Evolutionary conservation across 306 rosid genomes (phyloP).

Genomic region (Aeschynomene evenia): DNA sequence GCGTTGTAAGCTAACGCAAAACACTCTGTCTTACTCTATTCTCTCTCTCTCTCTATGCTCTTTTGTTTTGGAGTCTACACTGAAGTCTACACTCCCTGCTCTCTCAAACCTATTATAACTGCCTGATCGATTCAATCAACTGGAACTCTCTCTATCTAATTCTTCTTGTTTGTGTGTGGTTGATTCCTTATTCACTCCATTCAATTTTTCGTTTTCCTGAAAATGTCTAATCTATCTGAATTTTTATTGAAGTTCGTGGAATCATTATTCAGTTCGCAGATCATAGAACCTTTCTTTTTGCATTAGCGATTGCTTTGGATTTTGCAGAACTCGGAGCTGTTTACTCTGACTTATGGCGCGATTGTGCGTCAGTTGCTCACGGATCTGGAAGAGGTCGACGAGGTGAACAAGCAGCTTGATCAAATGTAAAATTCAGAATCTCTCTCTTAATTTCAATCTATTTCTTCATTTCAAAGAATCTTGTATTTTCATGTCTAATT

Average conservation of each 20-base stretch:
- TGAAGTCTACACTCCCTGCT: background rate
- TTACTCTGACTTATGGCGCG: slow-evolving; percentile 99
- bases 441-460: background rate
- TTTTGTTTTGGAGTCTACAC: no score
- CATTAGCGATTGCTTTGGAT: background rate
- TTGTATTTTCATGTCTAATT: background rate
- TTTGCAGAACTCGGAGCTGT: slow-evolving; percentile 86
- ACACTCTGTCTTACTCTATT: background rate
- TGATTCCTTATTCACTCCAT: background rate
- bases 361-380: slow-evolving; percentile 97
- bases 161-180: background rate
- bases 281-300: background rate
- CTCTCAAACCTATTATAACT: background rate
- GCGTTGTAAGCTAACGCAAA: slow-evolving; percentile 59
- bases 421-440: slow-evolving; percentile 59
- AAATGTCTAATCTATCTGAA: background rate
- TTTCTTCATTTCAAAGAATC: background rate
- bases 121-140: background rate
- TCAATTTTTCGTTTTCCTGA: background rate
- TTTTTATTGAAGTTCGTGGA: background rate
- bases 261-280: background rate
- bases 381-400: slow-evolving; percentile 97
- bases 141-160: no score
- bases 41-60: background rate
- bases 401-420: slow-evolving; percentile 97